These are phyloP conservation scores for Stephanodiscus minutulus DNA, from an alignment of 108 stramenopile species.

Conservation along the genomic window DNA sequence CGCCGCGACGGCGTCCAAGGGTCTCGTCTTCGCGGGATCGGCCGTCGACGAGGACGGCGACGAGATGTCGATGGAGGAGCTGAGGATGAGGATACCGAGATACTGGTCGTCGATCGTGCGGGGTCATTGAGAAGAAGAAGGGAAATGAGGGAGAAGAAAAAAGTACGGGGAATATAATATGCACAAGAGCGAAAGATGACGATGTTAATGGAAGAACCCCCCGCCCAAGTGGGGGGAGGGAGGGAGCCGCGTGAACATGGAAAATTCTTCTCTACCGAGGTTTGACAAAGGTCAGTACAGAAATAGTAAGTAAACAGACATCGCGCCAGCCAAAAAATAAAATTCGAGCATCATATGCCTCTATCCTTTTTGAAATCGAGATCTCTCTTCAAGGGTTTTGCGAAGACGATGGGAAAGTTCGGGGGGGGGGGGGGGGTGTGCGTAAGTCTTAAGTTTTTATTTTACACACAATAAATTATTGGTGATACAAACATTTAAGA, in stretches of 20 bases:
- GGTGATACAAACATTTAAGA: too few relatives aligned
- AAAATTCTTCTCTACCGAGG: too few relatives aligned
- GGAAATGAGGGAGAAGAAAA: slow-evolving; percentile 3
- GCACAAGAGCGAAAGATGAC: too few relatives aligned
- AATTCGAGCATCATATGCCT: neutral
- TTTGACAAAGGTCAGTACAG: neutral
- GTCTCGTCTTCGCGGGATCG: slow-evolving; percentile 32
- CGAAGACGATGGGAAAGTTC: neutral
- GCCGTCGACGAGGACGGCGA: slow-evolving; percentile 38
- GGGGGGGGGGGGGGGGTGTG: too few relatives aligned
- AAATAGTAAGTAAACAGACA: neutral
- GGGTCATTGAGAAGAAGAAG: slow-evolving; percentile 19
- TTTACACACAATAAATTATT: neutral
- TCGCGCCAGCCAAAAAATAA: neutral
- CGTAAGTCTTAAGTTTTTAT: slow-evolving; percentile 18
- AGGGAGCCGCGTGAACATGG: too few relatives aligned
- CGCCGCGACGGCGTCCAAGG: too few relatives aligned
- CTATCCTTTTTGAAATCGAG: neutral
- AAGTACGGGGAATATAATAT: too few relatives aligned
- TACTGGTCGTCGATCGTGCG: slow-evolving; percentile 37
- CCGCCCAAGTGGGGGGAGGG: neutral
- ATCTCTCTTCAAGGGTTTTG: neutral
- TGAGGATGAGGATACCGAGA: slow-evolving; percentile 36
- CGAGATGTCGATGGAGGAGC: slow-evolving; percentile 47
- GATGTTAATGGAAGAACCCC: too few relatives aligned